A percentile compares a stretch with the other conserved stretches of the same genome.
Conservation (phyloP, 129 eudicot genomes). For the Chrysanthemum makinoi region DNA sequence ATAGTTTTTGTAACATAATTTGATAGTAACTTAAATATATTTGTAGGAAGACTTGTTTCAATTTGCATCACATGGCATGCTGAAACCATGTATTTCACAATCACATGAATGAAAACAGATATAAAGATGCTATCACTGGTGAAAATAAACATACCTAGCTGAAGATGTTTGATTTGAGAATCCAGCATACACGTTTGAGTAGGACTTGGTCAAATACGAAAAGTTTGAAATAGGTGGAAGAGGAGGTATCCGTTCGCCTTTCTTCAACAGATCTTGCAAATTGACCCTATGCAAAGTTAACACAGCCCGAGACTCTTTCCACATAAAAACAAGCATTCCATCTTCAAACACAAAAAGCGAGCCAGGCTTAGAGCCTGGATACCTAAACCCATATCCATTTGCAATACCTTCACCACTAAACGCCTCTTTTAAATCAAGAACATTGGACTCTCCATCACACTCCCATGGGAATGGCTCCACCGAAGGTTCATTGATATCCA, state of each 20-base stretch:
- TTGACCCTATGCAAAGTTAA: slow-evolving; percentile 79
- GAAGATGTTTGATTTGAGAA: slow-evolving; percentile 56
- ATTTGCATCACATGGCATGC: slow-evolving; percentile 12
- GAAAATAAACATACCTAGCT: slow-evolving; percentile 49
- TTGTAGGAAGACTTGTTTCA: not conserved
- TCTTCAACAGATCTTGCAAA: slow-evolving; percentile 71
- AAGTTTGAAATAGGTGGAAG: slow-evolving; percentile 80
- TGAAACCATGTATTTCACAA: slow-evolving; percentile 17
- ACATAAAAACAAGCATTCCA: slow-evolving; percentile 75
- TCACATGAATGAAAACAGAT: not conserved
- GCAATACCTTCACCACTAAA: slow-evolving; percentile 88
- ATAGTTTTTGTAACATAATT: not conserved
- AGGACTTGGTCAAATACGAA: slow-evolving; percentile 82
- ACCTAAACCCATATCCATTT: slow-evolving; percentile 89
- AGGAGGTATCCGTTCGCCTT: slow-evolving; percentile 84
- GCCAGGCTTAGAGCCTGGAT: slow-evolving; percentile 95
- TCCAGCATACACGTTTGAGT: slow-evolving; percentile 89
- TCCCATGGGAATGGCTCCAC: slow-evolving; percentile 72
- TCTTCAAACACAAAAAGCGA: slow-evolving; percentile 65
- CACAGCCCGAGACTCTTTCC: slow-evolving; percentile 83
- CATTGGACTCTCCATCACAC: slow-evolving; percentile 52
- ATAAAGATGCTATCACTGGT: not conserved
- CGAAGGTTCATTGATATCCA: slow-evolving; percentile 61
- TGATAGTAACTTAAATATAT: not conserved
- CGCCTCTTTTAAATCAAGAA: slow-evolving; percentile 53